These are phyloP conservation scores for Nephelium lappaceum DNA, from an alignment of 345 rosid genomes.

Conservation along the genomic window DNA sequence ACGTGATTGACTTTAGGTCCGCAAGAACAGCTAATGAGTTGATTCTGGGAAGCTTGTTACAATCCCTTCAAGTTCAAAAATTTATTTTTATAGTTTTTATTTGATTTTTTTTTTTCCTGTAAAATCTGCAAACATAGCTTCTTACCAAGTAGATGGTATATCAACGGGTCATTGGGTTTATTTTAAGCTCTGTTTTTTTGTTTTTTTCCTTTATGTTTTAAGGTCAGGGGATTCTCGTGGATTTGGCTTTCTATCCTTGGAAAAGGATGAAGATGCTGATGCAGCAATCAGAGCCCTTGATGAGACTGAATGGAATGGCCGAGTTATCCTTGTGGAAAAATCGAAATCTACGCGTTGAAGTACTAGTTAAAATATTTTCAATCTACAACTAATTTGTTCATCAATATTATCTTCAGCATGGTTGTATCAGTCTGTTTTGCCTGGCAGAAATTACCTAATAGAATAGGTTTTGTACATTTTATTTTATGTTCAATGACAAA, in stretches of 20 bases:
- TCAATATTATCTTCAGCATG: neutral
- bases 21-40: neutral
- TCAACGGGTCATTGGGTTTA: neutral
- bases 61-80: neutral
- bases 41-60: neutral
- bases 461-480: neutral
- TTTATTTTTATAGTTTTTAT: neutral
- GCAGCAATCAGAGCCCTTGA: slow-evolving; percentile 35
- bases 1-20: neutral
- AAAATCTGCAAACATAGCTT: neutral
- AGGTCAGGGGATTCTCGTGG: slow-evolving; percentile 33
- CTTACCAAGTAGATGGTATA: neutral
- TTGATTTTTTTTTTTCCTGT: neutral
- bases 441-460: neutral
- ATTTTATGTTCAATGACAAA: neutral
- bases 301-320: slow-evolving; percentile 38
- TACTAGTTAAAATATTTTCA: neutral
- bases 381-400: neutral
- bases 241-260: slow-evolving; percentile 32
- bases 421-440: neutral
- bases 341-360: slow-evolving; percentile 23
- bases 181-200: neutral
- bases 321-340: slow-evolving; percentile 32
- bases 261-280: slow-evolving; percentile 27
- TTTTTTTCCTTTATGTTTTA: slow-evolving; percentile 9